Evolutionary conservation across 2,329 filamentous ascomycete species (phyloP), one percentile per base, ranked within the genome.

Genomic region (Ceratocystis cacaofunesta): DNA sequence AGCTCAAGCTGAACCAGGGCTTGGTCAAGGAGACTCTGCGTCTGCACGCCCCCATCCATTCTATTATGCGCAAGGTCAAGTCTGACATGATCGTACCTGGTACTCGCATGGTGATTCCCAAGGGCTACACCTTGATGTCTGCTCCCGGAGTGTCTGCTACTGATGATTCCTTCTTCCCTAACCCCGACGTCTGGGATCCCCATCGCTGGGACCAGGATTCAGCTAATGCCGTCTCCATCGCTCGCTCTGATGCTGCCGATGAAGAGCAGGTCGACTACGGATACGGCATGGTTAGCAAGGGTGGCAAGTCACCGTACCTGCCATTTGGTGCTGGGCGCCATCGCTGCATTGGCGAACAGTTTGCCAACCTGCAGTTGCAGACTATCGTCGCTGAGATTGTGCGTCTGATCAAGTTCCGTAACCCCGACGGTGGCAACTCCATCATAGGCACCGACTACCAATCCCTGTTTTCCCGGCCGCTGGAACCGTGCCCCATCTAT

Each of bases 301-400:
- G 92, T 65, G 87, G 90, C 15, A 85, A 84, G 67, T 95, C 89
- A 63, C 92, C 92, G 0, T 97, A 96, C 75, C 83, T 97, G 61
- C 92, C 92, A 1, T 97, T 97, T 73, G 92, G 92, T 67, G 92
- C 92, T 36, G 92, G 92, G 52, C 82, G 92, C 70, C 92, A 97
- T 77, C 82, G 92, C 70, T 97, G 92, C 77, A 96, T 97, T 72
- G 92, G 92, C 69, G 92, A 97, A 80, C 90, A 96, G 72, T 97
- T 96, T 75, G 92, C 92, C 70, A 95, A 95, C 74, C 81, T 95
- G 66, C 92, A 97, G 77, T 80, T 97, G 68, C 87, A 92, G 73
- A 91, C 90, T 57, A 95, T 97, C 70, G 79, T 87, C 12, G 90
- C 86, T 62, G 85, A 85, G 67, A 78, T 92, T 69, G 88, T 95